These are phyloP conservation scores for Brassica carinata DNA, from an alignment of 345 rosid species.

Conservation along the genomic window DNA sequence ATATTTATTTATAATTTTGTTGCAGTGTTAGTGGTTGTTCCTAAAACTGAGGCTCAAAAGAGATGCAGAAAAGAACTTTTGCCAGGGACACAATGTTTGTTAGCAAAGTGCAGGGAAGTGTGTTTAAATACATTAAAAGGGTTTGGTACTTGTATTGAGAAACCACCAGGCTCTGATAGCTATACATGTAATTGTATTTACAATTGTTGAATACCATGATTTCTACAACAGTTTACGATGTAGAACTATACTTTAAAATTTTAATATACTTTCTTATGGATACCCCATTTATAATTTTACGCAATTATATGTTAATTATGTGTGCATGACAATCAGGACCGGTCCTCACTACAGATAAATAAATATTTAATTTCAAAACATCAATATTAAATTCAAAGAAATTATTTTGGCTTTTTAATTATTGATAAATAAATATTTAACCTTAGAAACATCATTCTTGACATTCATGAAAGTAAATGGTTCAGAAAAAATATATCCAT, in stretches of 20 bases:
- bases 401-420: too few relatives aligned
- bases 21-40: conserved; percentile 5
- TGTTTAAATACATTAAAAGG: conserved; percentile 14
- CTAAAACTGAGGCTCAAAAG: conserved; percentile 10
- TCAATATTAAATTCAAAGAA: too few relatives aligned
- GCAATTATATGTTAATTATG: not conserved
- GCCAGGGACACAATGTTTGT: not conserved
- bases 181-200: conserved; percentile 19
- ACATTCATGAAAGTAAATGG: too few relatives aligned
- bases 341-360: too few relatives aligned
- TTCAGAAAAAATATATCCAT: too few relatives aligned
- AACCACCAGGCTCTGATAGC: not conserved
- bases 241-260: not conserved
- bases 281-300: not conserved
- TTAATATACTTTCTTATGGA: not conserved
- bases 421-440: too few relatives aligned
- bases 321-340: too few relatives aligned
- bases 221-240: not conserved
- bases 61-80: not conserved
- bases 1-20: not conserved
- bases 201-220: not conserved
- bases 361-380: too few relatives aligned
- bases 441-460: too few relatives aligned
- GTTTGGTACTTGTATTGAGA: conserved; percentile 16
- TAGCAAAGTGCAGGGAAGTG: conserved; percentile 8